Evolutionary conservation across 768 basidiomycete species (phyloP), one percentile per base, ranked within the genome.

Genomic region (Mycena metata): DNA sequence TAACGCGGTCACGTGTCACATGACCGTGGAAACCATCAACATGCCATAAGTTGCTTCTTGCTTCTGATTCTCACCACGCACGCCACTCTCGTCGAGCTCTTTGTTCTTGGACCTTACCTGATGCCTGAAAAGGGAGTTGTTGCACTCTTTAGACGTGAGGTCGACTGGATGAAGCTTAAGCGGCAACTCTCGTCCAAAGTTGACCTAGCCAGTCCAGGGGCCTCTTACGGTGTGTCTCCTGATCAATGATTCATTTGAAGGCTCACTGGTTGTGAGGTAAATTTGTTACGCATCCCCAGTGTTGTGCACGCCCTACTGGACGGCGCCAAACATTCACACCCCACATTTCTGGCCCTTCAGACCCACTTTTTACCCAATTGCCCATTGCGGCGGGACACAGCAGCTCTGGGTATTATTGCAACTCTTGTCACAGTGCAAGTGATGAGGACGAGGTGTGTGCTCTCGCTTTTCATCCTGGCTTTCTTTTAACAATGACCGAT

Each of bases 91-190:
- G n/a, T n/a, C n/a, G n/a, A n/a, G n/a, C n/a, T n/a, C n/a, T n/a
- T n/a, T n/a, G n/a, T n/a, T n/a, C n/a, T n/a, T 16, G 5, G 11
- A 43, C 1, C 42, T 43, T n/a, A 1, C 42, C 13, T 30, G 5
- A 54, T 54, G 52, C 52, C 52, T 36, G 52, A 54, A 5, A 54
- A 54, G 12, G 21, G 19, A 36, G 35, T 54, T 54, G 0, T 36
- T 9, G 17, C n/a, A 54, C 52, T 54, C 33, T 19, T 19, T 54
- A 33, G 36, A 12, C 16, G 52, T 9, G 52, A 54, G 33, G 17
- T 54, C 5, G 52, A 33, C 35, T 54, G 52, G 52, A 33, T 36
- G 35, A 33, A 54, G 16, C 52, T n/a, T n/a, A n/a, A 19, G 5
- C 30, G n/a, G 42, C 42, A 15, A 43, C 11, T 43, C 15, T 43